These are phyloP conservation scores for Boletus sp. DNA, from an alignment of 768 basidiomycete species.

Conservation along the genomic window DNA sequence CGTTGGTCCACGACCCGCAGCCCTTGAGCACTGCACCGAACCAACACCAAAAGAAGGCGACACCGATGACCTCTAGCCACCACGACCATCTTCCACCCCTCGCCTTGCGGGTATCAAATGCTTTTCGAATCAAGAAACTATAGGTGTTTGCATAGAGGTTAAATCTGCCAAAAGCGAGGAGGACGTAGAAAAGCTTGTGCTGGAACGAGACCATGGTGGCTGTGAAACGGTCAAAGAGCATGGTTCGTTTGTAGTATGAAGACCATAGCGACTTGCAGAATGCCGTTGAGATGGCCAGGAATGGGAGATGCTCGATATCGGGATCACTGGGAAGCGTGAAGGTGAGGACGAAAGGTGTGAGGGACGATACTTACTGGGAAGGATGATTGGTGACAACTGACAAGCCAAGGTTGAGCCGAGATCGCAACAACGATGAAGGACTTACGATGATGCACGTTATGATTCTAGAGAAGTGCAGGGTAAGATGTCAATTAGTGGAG, in stretches of 20 bases:
- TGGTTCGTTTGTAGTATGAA: slow-evolving; percentile 89
- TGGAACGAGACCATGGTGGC: slow-evolving; percentile 69
- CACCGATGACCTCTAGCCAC: slow-evolving; percentile 69
- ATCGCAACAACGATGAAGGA: slow-evolving; percentile 16
- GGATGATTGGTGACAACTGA: slow-evolving; percentile 97
- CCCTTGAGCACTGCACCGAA: slow-evolving; percentile 67
- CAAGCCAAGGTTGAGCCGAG: slow-evolving; percentile 3
- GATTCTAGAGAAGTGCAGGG: slow-evolving; percentile 53
- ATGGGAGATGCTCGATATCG: slow-evolving; percentile 86
- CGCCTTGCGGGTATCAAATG: slow-evolving; percentile 60
- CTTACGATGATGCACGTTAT: slow-evolving; percentile 95
- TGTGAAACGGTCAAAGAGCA: slow-evolving; percentile 74
- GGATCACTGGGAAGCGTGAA: slow-evolving; percentile 56
- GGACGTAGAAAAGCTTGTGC: slow-evolving; percentile 89
- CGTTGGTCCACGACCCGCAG: slow-evolving; percentile 69
- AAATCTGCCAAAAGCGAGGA: slow-evolving; percentile 89
- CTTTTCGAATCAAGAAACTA: slow-evolving; percentile 62
- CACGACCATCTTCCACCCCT: slow-evolving; percentile 76
- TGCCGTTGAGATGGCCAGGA: slow-evolving; percentile 87
- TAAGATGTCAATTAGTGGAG: slow-evolving; percentile 4
- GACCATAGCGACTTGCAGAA: slow-evolving; percentile 90
- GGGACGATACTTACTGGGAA: slow-evolving; percentile 65
- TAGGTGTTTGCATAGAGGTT: slow-evolving; percentile 94
- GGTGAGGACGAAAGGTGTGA: neutral
- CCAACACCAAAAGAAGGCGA: slow-evolving; percentile 90